Base-by-base conservation (phyloP, 768 basidiomycete genomes). In the Gloeophyllum trabeum region DNA sequence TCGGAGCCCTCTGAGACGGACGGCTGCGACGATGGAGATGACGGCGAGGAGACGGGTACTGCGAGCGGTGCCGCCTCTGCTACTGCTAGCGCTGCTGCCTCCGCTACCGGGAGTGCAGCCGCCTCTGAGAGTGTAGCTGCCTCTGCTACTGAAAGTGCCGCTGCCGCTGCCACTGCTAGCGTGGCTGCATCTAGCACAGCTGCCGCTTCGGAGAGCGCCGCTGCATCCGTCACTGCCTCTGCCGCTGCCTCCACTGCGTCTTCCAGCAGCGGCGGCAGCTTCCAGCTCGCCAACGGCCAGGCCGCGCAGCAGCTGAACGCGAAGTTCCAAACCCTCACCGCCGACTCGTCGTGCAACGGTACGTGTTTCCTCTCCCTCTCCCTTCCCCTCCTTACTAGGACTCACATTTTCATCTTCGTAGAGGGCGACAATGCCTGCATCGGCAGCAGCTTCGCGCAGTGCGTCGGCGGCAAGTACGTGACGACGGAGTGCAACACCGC, bases 391-490 rank as follows among this genome's bases (percentile, higher is more conserved):
- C 30, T 43, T 28, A 50, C 43, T 16, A 4, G 3, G 38, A 20
- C 3, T 0, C 34, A 1, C n/a, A n/a, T n/a, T n/a, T n/a, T n/a
- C 28, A 30, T 39, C 23, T 12, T 4, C 22, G 16, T 26, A 61
- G 65, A 51, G 13, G 58, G 54, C 24, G 49, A 61, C 7, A 47
- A 60, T 24, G 69, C 61, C 4, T 70, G 67, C 43, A 52, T 70
- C 19, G 24, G 49, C 12, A 52, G 55, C n/a, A 42, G 48, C 1
- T 67, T 69, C 40, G 65, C 64, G 7, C 66, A 70, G 38, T 71
- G 69, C 48, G 47, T 55, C 23, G 50, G 46, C 24, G 61, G 60
- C 34, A 54, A 55, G 36, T 71, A 64, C 48, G 46, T 45, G 1
- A 23, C 55, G 6, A 58, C 61, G 1, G 24, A 45, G 4, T 71